Base-by-base conservation (phyloP, 768 basidiomycete genomes). In the Boletales sp. region DNA sequence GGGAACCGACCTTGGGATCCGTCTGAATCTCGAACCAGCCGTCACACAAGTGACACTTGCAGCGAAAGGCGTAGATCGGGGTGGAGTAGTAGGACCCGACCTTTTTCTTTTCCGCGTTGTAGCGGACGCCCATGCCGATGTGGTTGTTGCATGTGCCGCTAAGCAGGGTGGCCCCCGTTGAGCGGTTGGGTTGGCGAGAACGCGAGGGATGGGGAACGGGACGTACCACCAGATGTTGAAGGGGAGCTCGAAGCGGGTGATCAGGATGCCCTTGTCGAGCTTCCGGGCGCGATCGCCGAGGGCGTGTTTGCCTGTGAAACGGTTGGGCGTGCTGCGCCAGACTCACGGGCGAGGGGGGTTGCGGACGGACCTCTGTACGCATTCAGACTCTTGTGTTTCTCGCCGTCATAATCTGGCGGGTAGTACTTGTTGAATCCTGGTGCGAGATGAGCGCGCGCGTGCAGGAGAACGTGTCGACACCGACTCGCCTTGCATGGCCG, bases 1-100 rank as follows among this genome's bases (percentile, higher is more conserved):
- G 13, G 3, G 12, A 31, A 37, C 43, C 44, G 56, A 90, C 94
- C 85, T 97, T 87, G 3, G 95, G 95, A 62, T 99, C 95, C 8
- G 96, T 98, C 56, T 94, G 82, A 46, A 99, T 94, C 72, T 96
- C 94, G 57, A 98, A 97, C 94, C 94, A 95, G n/a, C 85, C 86
- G 56, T 84, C 83, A 63, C 96, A 98, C 1, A 97, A 72, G 67
- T 97, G 94, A 63, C 95, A 99, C 79, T 99, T 99, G 71, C 96
- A 98, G 41, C 94, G 80, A 68, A 99, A 99, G 7, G 86, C 89
- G 65, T 75, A 98, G 48, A 99, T 97, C 10, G 94, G 90, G 0
- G 94, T 97, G 7, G 91, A 90, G 64, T 87, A 93, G 70, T 99
- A 99, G 50, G 81, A 83, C 13, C 96, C 96, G 32, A 97, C 81